phyloP scores from a whole-genome alignment of 106 monocot genomes.

The Phalaenopsis aphrodite region DNA sequence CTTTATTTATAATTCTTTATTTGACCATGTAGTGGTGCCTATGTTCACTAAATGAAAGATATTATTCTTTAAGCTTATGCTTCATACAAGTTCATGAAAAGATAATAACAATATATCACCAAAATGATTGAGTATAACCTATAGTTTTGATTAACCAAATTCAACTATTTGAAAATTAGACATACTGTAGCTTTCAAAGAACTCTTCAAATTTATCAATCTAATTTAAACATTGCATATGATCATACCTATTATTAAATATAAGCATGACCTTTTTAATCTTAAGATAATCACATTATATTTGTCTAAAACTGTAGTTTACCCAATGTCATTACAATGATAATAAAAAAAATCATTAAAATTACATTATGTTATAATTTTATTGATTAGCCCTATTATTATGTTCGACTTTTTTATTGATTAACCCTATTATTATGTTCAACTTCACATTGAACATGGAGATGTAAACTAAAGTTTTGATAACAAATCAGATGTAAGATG shows the following conservation, averaged over 20 bases:
- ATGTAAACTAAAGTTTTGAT: background rate
- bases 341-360: background rate
- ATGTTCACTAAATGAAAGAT: background rate
- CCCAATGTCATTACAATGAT: too few relatives aligned
- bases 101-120: background rate
- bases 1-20: background rate
- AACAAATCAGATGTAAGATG: background rate
- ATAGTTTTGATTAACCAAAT: background rate
- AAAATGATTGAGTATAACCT: background rate
- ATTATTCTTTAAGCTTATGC: background rate
- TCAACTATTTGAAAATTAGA: background rate
- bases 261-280: background rate
- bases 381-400: background rate
- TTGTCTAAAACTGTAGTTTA: background rate
- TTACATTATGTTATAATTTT: background rate
- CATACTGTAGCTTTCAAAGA: background rate
- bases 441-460: background rate
- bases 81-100: background rate
- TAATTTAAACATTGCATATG: background rate
- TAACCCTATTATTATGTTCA: background rate
- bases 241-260: background rate
- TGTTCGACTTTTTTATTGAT: too few relatives aligned
- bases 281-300: background rate
- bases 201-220: background rate
- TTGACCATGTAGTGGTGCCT: background rate